These are phyloP conservation scores for Mytilinidion resinicola DNA, from an alignment of 495 filamentous ascomycete species.

Conservation along the genomic window DNA sequence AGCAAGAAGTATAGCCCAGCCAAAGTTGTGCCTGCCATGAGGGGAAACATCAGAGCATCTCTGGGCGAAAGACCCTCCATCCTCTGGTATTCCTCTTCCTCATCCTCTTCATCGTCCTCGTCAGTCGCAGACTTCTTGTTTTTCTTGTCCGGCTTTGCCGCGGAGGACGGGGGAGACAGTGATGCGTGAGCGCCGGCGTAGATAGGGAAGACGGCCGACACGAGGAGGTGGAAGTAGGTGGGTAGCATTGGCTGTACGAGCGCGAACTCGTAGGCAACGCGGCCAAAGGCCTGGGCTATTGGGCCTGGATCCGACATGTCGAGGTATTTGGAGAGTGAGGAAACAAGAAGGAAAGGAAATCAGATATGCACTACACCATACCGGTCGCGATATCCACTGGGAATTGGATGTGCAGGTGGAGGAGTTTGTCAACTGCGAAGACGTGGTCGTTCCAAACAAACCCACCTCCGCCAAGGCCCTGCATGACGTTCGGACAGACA, in stretches of 20 bases:
- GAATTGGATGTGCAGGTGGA: too few relatives aligned
- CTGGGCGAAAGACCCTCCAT: conserved; percentile 72
- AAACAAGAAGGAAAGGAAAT: not conserved
- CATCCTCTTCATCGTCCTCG: conserved; percentile 53
- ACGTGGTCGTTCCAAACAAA: too few relatives aligned
- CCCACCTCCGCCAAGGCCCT: too few relatives aligned
- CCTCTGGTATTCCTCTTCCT: conserved; percentile 41
- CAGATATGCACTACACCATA: not conserved
- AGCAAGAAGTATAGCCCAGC: conserved; percentile 80
- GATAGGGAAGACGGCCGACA: conserved; percentile 66
- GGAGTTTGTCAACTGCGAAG: too few relatives aligned
- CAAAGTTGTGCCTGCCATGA: conserved; percentile 69
- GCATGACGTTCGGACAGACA: too few relatives aligned
- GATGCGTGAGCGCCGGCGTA: conserved; percentile 63
- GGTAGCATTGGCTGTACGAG: conserved; percentile 50
- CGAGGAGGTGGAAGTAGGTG: conserved; percentile 61
- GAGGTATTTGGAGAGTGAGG: not conserved
- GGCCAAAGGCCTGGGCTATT: conserved; percentile 44
- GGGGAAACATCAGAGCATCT: conserved; percentile 81
- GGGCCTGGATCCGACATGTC: conserved; percentile 43
- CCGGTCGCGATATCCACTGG: too few relatives aligned
- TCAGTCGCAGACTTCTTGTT: conserved; percentile 41
- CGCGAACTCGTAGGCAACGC: conserved; percentile 46
- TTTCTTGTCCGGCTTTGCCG: conserved; percentile 48
- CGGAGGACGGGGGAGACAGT: conserved; percentile 71